These are phyloP conservation scores for Pseudogymnoascus sp. DNA, from an alignment of 2,329 filamentous ascomycete genomes.

Conservation along the genomic window DNA sequence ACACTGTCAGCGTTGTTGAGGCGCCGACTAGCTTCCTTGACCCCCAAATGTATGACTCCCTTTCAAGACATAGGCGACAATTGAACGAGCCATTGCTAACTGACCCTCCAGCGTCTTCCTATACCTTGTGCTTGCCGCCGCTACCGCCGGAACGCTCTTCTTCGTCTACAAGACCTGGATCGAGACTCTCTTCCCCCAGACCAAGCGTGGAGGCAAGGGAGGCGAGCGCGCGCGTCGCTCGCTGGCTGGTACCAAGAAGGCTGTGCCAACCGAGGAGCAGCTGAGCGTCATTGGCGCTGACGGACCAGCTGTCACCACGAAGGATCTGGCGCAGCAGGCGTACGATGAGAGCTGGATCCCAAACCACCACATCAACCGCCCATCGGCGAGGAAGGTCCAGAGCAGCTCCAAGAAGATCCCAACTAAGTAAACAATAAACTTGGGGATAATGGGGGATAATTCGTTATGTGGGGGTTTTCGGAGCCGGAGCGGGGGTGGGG, in stretches of 20 bases:
- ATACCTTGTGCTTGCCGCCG: conserved; percentile 78
- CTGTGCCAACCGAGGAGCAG: conserved; percentile 44
- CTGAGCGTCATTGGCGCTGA: conserved; percentile 59
- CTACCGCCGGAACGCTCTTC: conserved; percentile 75
- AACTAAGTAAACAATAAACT: background rate
- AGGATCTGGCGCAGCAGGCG: conserved; percentile 41
- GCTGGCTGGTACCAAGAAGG: conserved; percentile 59
- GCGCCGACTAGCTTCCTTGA: conserved; percentile 86
- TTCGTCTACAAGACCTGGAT: conserved; percentile 99
- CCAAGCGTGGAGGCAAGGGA: conserved; percentile 45
- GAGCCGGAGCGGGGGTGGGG: conserved; percentile 2
- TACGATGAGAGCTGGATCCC: conserved; percentile 96
- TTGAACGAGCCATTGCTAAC: conserved; percentile 19
- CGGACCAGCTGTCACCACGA: conserved; percentile 28
- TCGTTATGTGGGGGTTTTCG: background rate
- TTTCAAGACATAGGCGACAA: conserved; percentile 9
- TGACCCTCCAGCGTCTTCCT: conserved; percentile 72
- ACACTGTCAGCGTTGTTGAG: conserved; percentile 79
- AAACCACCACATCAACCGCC: conserved; percentile 78
- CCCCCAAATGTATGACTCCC: conserved; percentile 73
- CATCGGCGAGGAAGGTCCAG: conserved; percentile 62
- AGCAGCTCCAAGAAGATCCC: conserved; percentile 31
- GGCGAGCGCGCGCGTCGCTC: conserved; percentile 45
- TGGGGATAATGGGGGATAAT: background rate
- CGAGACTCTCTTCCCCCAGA: conserved; percentile 88